Base-by-base conservation (phyloP, 176 grass and related monocot species). In the Musa itinerans region DNA sequence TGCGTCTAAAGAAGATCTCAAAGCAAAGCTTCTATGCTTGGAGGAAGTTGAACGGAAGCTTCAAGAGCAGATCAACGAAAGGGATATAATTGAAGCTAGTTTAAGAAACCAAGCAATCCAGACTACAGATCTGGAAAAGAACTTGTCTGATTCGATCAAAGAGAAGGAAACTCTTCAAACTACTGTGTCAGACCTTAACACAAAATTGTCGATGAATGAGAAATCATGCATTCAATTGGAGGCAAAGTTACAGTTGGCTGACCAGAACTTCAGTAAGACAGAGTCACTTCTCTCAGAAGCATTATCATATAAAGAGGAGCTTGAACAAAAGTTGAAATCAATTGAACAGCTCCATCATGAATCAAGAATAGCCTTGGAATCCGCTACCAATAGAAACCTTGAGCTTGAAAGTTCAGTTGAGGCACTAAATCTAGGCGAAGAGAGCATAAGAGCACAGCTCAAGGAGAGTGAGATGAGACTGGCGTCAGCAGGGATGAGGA, bases 291-390 rank as follows among this genome's bases (percentile, higher is more conserved):
- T 90, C 16, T 84, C 83, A 53, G 88, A 94, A 87, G 78, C 88
- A 74, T 72, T 87, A 62, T 83, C 85, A 24, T 83, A 90, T 81
- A 90, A 94, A 80, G 80, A 94, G 70, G 85, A 88, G 74, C 63
- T 94, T 17, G 85, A 78, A 72, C 49, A 76, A 54, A 89, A 90
- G 74, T 71, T 94, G 65, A 85, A 85, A 79, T 90, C 78, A 81
- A 54, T 94, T 52, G 83, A 70, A 76, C 80, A 94, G 52, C 82
- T 87, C 65, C 80, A 90, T 83, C 82, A 69, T 61, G 85, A 86
- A 52, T 85, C 83, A 15, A 88, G 79, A 88, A 63, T 54, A 56
- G 27, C 72, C 83, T 80, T 78, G 64, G 78, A 90, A 70, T 76
- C 65, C 85, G 70, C 87, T 79, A 76, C 69, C 63, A 80, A 79